Conservation (phyloP, 116 monocot species). For the Papilionanthe hybrid region DNA sequence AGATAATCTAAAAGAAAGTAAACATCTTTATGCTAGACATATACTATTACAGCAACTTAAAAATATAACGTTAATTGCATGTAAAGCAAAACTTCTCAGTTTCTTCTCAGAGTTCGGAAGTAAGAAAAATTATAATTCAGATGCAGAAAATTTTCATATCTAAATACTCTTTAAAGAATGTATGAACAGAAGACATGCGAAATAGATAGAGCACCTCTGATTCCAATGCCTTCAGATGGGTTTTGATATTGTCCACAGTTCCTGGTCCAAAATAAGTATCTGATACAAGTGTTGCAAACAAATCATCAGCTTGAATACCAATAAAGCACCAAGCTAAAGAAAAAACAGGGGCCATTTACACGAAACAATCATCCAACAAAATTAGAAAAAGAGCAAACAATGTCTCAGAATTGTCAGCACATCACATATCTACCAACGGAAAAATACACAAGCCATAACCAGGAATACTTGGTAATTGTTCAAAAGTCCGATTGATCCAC, state of each 20-base stretch:
- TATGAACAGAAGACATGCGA: not conserved
- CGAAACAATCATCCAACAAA: not conserved
- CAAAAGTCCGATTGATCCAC: not conserved
- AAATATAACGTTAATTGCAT: not conserved
- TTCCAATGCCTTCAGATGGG: conserved; percentile 67
- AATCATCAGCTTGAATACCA: not conserved
- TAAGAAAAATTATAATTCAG: not conserved
- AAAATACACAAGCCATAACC: not conserved
- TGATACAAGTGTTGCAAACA: conserved; percentile 22
- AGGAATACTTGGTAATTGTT: not conserved
- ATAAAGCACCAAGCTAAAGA: not conserved
- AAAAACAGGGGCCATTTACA: not conserved
- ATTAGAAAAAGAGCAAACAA: not conserved
- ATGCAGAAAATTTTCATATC: not conserved
- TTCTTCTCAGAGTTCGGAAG: not conserved
- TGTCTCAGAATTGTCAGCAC: not conserved
- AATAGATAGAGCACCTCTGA: conserved; percentile 40
- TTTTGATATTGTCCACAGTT: conserved; percentile 85
- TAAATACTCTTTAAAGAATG: not conserved
- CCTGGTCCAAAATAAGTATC: conserved; percentile 91
- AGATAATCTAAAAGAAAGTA: not conserved
- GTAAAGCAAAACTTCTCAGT: not conserved
- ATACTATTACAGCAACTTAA: not conserved
- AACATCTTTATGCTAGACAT: not conserved
- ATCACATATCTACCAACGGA: not conserved